Evolutionary conservation across 495 filamentous ascomycete species (phyloP).

Genomic region (Choiromyces venosus): DNA sequence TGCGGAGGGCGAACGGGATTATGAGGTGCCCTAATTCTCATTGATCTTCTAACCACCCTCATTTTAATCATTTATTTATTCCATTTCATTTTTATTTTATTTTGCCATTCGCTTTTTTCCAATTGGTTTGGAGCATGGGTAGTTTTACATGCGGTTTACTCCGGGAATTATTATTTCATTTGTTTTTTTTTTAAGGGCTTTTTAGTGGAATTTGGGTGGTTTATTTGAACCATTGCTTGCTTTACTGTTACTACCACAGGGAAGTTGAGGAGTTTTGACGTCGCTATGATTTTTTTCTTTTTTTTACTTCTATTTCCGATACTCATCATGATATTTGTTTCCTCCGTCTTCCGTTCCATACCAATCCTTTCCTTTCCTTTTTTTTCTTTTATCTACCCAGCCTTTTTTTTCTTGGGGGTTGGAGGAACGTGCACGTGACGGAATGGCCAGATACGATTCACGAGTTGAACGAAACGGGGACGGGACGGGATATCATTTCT

Average conservation of each 20-base stretch:
- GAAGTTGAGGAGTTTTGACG: conserved; percentile 39
- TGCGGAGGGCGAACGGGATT: conserved; percentile 57
- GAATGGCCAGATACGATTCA: conserved; percentile 14
- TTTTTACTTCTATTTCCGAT: conserved; percentile 20
- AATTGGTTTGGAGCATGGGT: conserved; percentile 30
- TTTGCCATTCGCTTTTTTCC: conserved; percentile 35
- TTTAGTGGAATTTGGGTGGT: conserved; percentile 23
- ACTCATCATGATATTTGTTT: background rate
- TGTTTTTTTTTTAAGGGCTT: conserved; percentile 23
- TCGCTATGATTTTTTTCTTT: conserved; percentile 26
- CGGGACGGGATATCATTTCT: conserved; percentile 23
- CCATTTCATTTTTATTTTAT: conserved; percentile 10
- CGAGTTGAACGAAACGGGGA: conserved; percentile 10
- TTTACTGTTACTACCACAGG: conserved; percentile 33
- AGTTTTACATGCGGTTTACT: conserved; percentile 19
- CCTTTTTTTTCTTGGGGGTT: conserved; percentile 23
- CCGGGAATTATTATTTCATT: conserved; percentile 27
- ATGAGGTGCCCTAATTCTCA: conserved; percentile 46
- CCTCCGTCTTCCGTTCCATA: background rate
- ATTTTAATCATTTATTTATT: conserved; percentile 4
- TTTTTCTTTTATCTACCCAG: conserved; percentile 20
- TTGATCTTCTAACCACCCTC: conserved; percentile 10
- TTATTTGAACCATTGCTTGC: conserved; percentile 20
- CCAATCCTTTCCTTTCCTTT: conserved; percentile 19
- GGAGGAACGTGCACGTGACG: conserved; percentile 24